Conservation (phyloP, 2,329 filamentous ascomycete species). For the Bipolaris victoriae region DNA sequence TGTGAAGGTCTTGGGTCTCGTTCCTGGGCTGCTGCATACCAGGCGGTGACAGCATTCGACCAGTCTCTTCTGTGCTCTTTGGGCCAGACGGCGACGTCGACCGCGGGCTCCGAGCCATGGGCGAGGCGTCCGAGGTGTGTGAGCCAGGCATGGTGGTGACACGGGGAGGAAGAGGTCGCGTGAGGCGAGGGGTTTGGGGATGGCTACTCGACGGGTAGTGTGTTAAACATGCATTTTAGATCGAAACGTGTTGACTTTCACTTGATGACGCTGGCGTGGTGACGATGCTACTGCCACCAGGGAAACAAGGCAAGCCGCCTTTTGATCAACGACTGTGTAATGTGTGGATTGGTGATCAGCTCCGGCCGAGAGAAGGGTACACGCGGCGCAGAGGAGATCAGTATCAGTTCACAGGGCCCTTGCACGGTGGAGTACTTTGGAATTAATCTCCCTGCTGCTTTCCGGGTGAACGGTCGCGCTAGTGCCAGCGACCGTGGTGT, state of each 20-base stretch:
- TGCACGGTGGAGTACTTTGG: constrained; percentile 10
- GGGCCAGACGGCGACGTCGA: constrained; percentile 28
- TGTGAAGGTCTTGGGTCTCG: constrained; percentile 23
- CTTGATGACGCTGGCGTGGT: constrained; percentile 8
- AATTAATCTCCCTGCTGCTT: constrained; percentile 23
- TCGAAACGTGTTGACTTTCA: constrained; percentile 13
- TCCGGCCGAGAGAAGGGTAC: constrained; percentile 4
- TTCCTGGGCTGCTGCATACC: constrained; percentile 29
- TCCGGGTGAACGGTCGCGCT: constrained; percentile 18
- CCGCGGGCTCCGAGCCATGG: constrained; percentile 33
- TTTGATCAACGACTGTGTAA: not conserved
- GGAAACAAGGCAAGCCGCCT: not conserved
- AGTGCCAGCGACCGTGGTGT: constrained; percentile 17
- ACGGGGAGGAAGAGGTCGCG: constrained; percentile 4
- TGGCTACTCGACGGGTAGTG: constrained; percentile 13
- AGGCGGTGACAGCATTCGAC: constrained; percentile 33
- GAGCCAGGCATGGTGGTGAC: constrained; percentile 35
- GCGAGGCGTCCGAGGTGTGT: constrained; percentile 35
- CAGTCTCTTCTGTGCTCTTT: constrained; percentile 24
- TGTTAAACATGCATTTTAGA: constrained; percentile 25
- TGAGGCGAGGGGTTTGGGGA: constrained; percentile 14
- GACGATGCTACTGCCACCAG: not conserved
- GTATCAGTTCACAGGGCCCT: constrained; percentile 12
- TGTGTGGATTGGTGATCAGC: not conserved
- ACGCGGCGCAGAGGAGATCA: constrained; percentile 15